phyloP scores from a whole-genome alignment of 768 basidiomycete genomes.

The Paxillus involutus region DNA sequence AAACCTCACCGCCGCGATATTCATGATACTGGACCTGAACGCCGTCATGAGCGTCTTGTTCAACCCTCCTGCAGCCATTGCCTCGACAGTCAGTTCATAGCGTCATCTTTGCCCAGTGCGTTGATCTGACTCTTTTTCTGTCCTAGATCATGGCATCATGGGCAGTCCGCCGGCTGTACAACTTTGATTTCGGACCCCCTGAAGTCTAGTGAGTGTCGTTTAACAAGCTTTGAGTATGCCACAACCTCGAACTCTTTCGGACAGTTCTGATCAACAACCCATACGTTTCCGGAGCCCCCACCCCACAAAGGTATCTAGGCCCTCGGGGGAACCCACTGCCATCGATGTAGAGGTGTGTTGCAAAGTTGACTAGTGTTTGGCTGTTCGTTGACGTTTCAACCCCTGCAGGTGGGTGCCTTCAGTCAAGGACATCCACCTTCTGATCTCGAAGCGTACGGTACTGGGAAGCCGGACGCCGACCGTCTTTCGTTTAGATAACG shows the following conservation, averaged over 20 bases:
- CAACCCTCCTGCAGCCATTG: constrained; percentile 62
- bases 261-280: constrained; percentile 22
- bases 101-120: neutral
- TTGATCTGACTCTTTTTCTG: neutral
- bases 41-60: constrained; percentile 66
- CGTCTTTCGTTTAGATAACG: constrained; percentile 21
- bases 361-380: neutral
- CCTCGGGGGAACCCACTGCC: constrained; percentile 15
- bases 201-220: constrained; percentile 29
- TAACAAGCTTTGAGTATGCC: neutral
- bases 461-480: constrained; percentile 20
- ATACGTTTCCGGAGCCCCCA: constrained; percentile 13
- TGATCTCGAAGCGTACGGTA: constrained; percentile 18
- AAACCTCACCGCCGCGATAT: constrained; percentile 46
- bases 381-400: neutral
- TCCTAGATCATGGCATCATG: constrained; percentile 57
- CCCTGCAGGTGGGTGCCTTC: constrained; percentile 29
- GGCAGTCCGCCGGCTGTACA: constrained; percentile 59
- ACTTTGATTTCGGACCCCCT: constrained; percentile 34
- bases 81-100: constrained; percentile 42
- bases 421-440: constrained; percentile 22
- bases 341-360: constrained; percentile 35
- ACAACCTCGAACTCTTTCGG: neutral
- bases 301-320: constrained; percentile 13
- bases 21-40: constrained; percentile 68